These are phyloP conservation scores for Leccinum subgranulosum DNA, from an alignment of 768 basidiomycete genomes.

Conservation along the genomic window DNA sequence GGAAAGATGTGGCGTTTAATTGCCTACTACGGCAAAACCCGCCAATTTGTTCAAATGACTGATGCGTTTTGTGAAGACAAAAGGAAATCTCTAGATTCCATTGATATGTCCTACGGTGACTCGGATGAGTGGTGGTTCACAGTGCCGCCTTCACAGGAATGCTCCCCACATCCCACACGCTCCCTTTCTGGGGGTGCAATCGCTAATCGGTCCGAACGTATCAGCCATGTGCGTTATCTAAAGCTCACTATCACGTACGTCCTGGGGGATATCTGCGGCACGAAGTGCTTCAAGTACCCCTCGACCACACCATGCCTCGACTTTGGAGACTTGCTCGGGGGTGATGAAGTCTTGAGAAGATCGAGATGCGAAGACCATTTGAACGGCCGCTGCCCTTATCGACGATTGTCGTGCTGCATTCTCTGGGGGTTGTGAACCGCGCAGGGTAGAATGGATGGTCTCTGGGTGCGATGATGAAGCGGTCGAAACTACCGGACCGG, in stretches of 20 bases:
- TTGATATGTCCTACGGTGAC: background rate
- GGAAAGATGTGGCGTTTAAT: constrained; percentile 25
- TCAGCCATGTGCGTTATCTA: constrained; percentile 9
- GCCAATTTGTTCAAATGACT: background rate
- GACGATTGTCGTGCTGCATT: constrained; percentile 17
- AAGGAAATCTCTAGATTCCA: constrained; percentile 3
- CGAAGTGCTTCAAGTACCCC: constrained; percentile 58
- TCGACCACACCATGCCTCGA: constrained; percentile 62
- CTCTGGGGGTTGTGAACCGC: background rate
- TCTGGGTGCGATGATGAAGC: constrained; percentile 4
- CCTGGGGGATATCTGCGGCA: constrained; percentile 43
- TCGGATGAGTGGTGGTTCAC: constrained; percentile 2
- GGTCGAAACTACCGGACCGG: constrained; percentile 40
- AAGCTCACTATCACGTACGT: constrained; percentile 37
- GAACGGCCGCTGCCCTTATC: constrained; percentile 75
- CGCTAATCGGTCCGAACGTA: constrained; percentile 34
- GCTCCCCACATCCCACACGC: constrained; percentile 47
- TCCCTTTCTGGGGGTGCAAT: constrained; percentile 51
- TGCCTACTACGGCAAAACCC: constrained; percentile 1
- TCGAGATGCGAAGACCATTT: constrained; percentile 81
- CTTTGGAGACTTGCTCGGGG: constrained; percentile 54
- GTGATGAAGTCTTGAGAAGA: constrained; percentile 71
- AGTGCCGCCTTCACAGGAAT: constrained; percentile 6
- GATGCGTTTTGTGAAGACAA: constrained; percentile 1
- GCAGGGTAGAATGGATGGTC: constrained; percentile 4